Evolutionary conservation across 2,329 filamentous ascomycete genomes (phyloP).

Genomic region (Cadophora luteo-olivacea): DNA sequence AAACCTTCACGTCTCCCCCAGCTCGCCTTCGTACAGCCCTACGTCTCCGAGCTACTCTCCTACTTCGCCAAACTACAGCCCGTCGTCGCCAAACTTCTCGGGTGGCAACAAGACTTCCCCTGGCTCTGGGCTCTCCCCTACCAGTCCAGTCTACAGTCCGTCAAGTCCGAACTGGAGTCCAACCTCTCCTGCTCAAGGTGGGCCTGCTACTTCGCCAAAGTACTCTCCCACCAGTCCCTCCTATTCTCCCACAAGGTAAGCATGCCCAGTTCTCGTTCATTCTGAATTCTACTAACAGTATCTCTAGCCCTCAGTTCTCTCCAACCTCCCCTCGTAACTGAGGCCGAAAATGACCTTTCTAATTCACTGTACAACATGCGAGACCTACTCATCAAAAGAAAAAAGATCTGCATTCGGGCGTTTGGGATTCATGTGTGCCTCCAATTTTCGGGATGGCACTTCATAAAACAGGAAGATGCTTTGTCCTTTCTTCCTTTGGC

Average conservation of each 20-base stretch:
- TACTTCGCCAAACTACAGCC: constrained; percentile 40
- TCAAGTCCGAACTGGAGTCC: constrained; percentile 43
- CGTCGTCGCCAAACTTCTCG: constrained; percentile 41
- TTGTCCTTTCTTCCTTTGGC: constrained; percentile 25
- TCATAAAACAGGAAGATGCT: constrained; percentile 18
- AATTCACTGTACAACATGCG: constrained; percentile 41
- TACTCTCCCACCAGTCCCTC: constrained; percentile 37
- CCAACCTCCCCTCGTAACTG: constrained; percentile 40
- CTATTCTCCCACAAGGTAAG: constrained; percentile 23
- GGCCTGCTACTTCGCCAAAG: constrained; percentile 48
- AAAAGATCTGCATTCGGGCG: constrained; percentile 37
- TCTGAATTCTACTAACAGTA: constrained; percentile 5
- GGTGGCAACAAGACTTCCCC: constrained; percentile 37
- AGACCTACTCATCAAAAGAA: constrained; percentile 32
- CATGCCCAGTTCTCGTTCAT: background rate
- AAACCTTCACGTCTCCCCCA: constrained; percentile 57
- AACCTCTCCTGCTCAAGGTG: constrained; percentile 40
- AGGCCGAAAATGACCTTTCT: constrained; percentile 19
- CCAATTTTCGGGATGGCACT: constrained; percentile 13
- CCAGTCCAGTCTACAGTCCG: constrained; percentile 43
- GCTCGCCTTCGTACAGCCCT: constrained; percentile 43
- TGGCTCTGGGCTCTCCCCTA: constrained; percentile 41
- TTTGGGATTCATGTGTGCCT: constrained; percentile 29
- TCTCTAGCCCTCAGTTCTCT: constrained; percentile 42
- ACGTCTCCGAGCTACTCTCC: constrained; percentile 43